These are phyloP conservation scores for Exobasidium rhododendri DNA, from an alignment of 1,284 basidiomycete genomes.

Conservation along the genomic window DNA sequence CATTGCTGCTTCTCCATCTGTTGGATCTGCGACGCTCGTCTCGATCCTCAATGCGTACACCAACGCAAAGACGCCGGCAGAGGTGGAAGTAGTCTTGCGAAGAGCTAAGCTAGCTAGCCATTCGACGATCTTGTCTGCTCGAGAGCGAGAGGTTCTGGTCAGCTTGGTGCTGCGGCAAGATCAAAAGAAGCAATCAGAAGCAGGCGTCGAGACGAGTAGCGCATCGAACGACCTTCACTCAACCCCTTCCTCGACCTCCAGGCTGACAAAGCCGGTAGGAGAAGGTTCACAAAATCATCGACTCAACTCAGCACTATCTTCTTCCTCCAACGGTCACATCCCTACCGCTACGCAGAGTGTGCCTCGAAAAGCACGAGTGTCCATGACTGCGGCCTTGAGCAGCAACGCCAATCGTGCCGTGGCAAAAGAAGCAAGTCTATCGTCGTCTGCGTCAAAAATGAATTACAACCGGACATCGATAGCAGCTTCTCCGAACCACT, in stretches of 20 bases:
- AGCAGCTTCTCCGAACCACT: not conserved
- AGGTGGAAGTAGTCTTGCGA: constrained; percentile 41
- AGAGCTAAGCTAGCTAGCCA: constrained; percentile 41
- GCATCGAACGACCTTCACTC: not conserved
- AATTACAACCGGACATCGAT: not conserved
- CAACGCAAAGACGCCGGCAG: constrained; percentile 45
- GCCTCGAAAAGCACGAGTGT: constrained; percentile 12
- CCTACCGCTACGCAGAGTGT: not conserved
- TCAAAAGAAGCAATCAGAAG: constrained; percentile 13
- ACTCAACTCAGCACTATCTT: not conserved
- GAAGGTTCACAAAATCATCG: not conserved
- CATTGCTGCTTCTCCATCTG: not conserved
- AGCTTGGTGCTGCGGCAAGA: constrained; percentile 33
- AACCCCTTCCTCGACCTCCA: too few species aligned
- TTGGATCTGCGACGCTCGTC: constrained; percentile 26
- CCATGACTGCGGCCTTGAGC: constrained; percentile 14
- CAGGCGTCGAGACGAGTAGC: constrained; percentile 6
- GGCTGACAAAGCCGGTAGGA: not conserved
- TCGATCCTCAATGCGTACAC: constrained; percentile 47
- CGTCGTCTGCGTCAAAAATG: not conserved
- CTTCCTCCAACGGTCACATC: not conserved
- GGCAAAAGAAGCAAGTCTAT: constrained; percentile 12
- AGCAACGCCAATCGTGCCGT: not conserved
- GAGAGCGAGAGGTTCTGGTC: constrained; percentile 41
- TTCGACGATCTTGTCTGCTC: constrained; percentile 31